Base-by-base conservation (phyloP, 139 green algal genomes). In the Helicosporidium sp. region DNA sequence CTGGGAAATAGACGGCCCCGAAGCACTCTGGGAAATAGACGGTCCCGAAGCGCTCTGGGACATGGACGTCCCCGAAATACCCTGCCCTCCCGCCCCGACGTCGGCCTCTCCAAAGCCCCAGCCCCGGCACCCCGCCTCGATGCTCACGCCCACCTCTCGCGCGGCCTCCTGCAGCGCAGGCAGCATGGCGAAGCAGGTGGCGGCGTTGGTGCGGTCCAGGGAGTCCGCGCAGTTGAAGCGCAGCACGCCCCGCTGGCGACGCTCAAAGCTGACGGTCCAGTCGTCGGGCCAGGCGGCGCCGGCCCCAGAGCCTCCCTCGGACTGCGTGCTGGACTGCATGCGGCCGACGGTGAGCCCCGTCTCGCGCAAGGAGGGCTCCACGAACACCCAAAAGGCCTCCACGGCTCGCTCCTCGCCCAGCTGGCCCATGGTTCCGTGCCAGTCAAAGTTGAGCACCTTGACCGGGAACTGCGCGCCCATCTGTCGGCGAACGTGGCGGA, bases 151-250 rank as follows among this genome's bases (percentile, higher is more conserved):
- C 51, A 90, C 57, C 51, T 65, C 48, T 3, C 61, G 43, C n/a
- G 58, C 51, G 48, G 66, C 54, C 62, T 82, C 66, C 37, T 72
- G 56, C 17, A 83, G 59, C 41, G 73, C 68, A 27, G 61, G 49
- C 40, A 64, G 43, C 49, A 57, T 61, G 20, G 50, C 78, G 52
- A 94, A 98, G 64, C 91, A 98, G 49, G 67, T 76, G 13, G 82
- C 86, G 6, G 91, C 80, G 55, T 98, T 98, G 35, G 89, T 98
- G 27, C 89, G 67, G 61, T 98, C 89, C 49, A 98, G 68, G 2
- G 76, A 92, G 69, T 98, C 89, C 0, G 89, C 89, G 43, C 89
- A 98, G 66, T 98, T 98, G 69, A 89, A 95, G 8, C 80, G 60
- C 44, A 91, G 52, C n/a, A 86, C 17, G 6, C 80, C 80, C 0